Evolutionary conservation across 2,329 filamentous ascomycete species (phyloP).

Genomic region (Sporothrix brunneoviolacea): DNA sequence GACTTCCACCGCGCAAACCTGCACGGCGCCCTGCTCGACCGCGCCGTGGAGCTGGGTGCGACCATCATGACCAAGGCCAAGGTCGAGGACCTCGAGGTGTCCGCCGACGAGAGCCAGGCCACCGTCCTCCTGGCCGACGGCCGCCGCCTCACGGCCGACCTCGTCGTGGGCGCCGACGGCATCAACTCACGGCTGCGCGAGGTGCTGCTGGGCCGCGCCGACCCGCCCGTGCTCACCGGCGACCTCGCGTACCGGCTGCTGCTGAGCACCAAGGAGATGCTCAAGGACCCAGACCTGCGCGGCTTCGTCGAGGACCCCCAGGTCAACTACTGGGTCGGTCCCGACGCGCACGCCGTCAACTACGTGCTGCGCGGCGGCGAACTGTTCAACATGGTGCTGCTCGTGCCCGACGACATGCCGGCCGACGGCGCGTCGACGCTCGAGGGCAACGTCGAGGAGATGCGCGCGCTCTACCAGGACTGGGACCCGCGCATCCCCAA

Average conservation of each 20-base stretch:
- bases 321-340: conserved; percentile 29
- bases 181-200: conserved; percentile 25
- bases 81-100: conserved; percentile 22
- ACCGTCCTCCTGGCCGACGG: conserved; percentile 22
- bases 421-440: conserved; percentile 22
- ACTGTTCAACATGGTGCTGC: conserved; percentile 29
- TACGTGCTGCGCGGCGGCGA: conserved; percentile 27
- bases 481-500: conserved; percentile 33
- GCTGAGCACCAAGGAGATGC: conserved; percentile 24
- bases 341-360: conserved; percentile 27
- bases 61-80: conserved; percentile 21
- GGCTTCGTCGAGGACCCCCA: conserved; percentile 24
- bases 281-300: conserved; percentile 24
- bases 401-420: conserved; percentile 22
- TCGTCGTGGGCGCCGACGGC: conserved; percentile 36
- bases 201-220: conserved; percentile 14
- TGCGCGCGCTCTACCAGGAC: conserved; percentile 27
- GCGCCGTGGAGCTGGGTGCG: conserved; percentile 23
- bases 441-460: conserved; percentile 26
- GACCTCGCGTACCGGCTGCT: conserved; percentile 32
- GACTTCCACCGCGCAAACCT: conserved; percentile 30
- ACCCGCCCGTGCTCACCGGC: conserved; percentile 25
- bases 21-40: conserved; percentile 25
- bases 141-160: conserved; percentile 25
- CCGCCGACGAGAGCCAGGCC: conserved; percentile 17